Evolutionary conservation across 257 asterid genomes (phyloP).

Genomic region (Anisodus acutangulus): DNA sequence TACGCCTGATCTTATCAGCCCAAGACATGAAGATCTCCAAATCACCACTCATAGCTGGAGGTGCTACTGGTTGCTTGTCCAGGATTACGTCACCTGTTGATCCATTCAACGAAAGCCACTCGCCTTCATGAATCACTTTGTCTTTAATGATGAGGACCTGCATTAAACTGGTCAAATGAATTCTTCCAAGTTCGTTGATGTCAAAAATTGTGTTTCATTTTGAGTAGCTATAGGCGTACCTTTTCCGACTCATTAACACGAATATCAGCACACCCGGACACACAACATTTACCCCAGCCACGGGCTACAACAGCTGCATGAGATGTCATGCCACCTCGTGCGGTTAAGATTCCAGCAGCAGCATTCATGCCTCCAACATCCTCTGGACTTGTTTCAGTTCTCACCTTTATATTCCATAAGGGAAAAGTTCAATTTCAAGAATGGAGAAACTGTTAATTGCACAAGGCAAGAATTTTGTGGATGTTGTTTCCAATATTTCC

Average conservation of each 20-base stretch:
- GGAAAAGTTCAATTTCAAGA: slow-evolving; percentile 21
- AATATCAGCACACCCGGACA: slow-evolving; percentile 88
- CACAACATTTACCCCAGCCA: slow-evolving; percentile 99
- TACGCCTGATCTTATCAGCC: slow-evolving; percentile 77
- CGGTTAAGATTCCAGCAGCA: slow-evolving; percentile 88
- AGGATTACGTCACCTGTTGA: slow-evolving; percentile 90
- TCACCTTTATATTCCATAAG: slow-evolving; percentile 53
- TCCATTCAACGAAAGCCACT: slow-evolving; percentile 89
- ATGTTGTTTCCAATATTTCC: not conserved
- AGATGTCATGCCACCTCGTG: slow-evolving; percentile 99
- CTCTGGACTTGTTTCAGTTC: slow-evolving; percentile 96
- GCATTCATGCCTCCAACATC: slow-evolving; percentile 99
- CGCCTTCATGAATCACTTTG: slow-evolving; percentile 69
- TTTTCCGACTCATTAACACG: slow-evolving; percentile 81
- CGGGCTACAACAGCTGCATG: slow-evolving; percentile 99
- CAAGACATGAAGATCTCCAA: slow-evolving; percentile 84
- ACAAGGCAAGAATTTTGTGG: not conserved
- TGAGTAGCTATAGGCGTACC: slow-evolving; percentile 42
- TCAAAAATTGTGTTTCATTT: not conserved
- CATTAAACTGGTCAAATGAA: slow-evolving; percentile 29
- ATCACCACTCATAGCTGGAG: slow-evolving; percentile 79
- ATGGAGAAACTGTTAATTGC: not conserved
- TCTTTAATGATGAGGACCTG: slow-evolving; percentile 65
- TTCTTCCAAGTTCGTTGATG: slow-evolving; percentile 6
- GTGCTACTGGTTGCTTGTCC: slow-evolving; percentile 82